Evolutionary conservation across 371 early-diverging fungal genomes (phyloP).

Genomic region (Mucor irregularis): DNA sequence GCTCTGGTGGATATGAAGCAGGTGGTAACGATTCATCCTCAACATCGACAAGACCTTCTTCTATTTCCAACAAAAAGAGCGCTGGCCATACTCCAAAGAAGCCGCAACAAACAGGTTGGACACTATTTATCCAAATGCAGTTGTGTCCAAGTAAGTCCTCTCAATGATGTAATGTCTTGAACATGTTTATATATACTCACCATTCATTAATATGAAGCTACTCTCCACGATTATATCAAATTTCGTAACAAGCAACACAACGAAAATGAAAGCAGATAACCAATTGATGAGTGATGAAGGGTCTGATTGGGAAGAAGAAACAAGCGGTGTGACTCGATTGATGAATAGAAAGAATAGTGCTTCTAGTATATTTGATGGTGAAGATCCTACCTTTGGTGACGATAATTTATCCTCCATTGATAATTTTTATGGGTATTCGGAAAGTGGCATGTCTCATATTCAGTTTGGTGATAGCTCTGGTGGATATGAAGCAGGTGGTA

Average conservation of each 20-base stretch:
- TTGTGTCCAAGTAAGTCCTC: constrained; percentile 64
- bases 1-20: not conserved
- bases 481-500: not conserved
- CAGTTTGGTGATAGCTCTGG: constrained; percentile 13
- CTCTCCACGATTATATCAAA: constrained; percentile 44
- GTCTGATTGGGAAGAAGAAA: too few species aligned
- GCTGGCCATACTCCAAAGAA: not conserved
- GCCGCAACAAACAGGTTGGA: not conserved
- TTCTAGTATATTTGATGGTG: too few species aligned
- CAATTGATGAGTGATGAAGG: too few species aligned
- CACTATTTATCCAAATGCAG: constrained; percentile 83
- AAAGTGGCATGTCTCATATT: constrained; percentile 20
- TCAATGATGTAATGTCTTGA: too few species aligned
- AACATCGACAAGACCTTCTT: not conserved
- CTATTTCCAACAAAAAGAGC: not conserved
- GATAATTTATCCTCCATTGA: too few species aligned
- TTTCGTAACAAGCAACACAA: constrained; percentile 25
- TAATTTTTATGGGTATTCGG: too few species aligned
- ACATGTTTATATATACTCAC: too few species aligned
- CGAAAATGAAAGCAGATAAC: constrained; percentile 11
- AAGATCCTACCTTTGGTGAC: constrained; percentile 21
- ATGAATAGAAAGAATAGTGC: too few species aligned
- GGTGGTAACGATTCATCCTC: not conserved
- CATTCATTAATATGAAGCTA: constrained; percentile 30
- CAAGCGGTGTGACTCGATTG: too few species aligned